Evolutionary conservation across 768 basidiomycete genomes (phyloP).

Genomic region (Podaxis sp.): DNA sequence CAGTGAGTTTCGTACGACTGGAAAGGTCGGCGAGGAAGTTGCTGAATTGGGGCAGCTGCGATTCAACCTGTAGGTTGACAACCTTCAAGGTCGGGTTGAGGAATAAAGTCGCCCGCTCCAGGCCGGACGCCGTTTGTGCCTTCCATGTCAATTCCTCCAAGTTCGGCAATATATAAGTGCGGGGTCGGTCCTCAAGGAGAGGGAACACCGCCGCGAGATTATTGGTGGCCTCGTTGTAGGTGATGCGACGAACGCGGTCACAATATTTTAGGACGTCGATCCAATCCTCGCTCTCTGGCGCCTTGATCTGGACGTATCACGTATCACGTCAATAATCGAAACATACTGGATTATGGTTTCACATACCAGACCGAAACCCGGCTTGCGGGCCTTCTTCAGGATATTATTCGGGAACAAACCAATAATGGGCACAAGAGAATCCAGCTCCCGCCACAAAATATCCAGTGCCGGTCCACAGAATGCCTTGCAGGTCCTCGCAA

Average conservation of each 20-base stretch:
- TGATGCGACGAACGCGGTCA: slow-evolving; percentile 64
- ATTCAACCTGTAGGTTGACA: slow-evolving; percentile 63
- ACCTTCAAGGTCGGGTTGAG: slow-evolving; percentile 60
- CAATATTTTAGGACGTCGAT: slow-evolving; percentile 62
- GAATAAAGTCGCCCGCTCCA: slow-evolving; percentile 67
- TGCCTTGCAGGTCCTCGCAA: slow-evolving; percentile 76
- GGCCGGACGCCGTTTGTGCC: slow-evolving; percentile 61
- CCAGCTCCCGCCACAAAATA: slow-evolving; percentile 76
- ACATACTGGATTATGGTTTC: slow-evolving; percentile 14
- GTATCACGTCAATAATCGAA: slow-evolving; percentile 4
- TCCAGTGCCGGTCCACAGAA: slow-evolving; percentile 71
- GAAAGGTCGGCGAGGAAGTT: slow-evolving; percentile 66
- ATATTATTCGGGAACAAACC: slow-evolving; percentile 68
- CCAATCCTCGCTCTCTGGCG: slow-evolving; percentile 73
- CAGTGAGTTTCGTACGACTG: slow-evolving; percentile 58
- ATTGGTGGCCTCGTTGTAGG: slow-evolving; percentile 68
- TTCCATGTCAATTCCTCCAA: slow-evolving; percentile 73
- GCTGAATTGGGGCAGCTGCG: slow-evolving; percentile 54
- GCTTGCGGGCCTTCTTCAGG: slow-evolving; percentile 68
- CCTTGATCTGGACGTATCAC: slow-evolving; percentile 43
- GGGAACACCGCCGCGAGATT: slow-evolving; percentile 67
- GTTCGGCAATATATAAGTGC: slow-evolving; percentile 65
- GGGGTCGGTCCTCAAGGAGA: slow-evolving; percentile 61
- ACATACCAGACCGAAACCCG: slow-evolving; percentile 76
- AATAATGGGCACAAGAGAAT: slow-evolving; percentile 70